phyloP scores from a whole-genome alignment of 2,329 filamentous ascomycete species.

The Nigrospora osmanthi region DNA sequence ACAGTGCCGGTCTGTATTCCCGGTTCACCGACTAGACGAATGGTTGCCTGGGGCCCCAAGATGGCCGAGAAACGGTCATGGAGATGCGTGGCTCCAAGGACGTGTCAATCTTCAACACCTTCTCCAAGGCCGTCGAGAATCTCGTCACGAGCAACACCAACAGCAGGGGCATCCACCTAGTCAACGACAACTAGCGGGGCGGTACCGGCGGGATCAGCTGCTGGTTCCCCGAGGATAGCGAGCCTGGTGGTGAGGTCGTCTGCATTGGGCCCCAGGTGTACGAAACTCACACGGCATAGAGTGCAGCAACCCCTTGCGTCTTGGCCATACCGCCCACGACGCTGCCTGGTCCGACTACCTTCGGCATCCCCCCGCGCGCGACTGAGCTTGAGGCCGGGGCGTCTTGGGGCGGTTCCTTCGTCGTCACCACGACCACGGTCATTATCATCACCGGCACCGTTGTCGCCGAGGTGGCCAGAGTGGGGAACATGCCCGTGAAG shows the following conservation, averaged over 20 bases:
- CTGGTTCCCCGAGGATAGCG: conserved; percentile 10
- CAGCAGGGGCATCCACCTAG: too few species aligned
- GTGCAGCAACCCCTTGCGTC: too few species aligned
- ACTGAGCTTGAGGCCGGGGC: too few species aligned
- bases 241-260: conserved; percentile 10
- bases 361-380: too few species aligned
- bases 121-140: conserved; percentile 7
- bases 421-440: conserved; percentile 3
- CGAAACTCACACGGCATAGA: conserved; percentile 1
- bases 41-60: conserved; percentile 33
- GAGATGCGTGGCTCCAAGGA: conserved; percentile 8
- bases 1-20: conserved; percentile 23
- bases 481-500: too few species aligned
- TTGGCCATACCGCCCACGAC: too few species aligned
- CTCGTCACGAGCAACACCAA: conserved; percentile 3
- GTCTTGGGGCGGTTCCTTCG: conserved; percentile 1
- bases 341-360: conserved; percentile 8
- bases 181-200: conserved; percentile 7
- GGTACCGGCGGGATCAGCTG: conserved; percentile 16
- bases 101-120: conserved; percentile 12
- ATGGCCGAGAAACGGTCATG: conserved; percentile 33
- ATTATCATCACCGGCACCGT: conserved; percentile 7
- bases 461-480: too few species aligned
- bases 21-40: neutral
- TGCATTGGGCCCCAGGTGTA: conserved; percentile 10